Base-by-base conservation (phyloP, 805 yeast species). In the Candida orba region DNA sequence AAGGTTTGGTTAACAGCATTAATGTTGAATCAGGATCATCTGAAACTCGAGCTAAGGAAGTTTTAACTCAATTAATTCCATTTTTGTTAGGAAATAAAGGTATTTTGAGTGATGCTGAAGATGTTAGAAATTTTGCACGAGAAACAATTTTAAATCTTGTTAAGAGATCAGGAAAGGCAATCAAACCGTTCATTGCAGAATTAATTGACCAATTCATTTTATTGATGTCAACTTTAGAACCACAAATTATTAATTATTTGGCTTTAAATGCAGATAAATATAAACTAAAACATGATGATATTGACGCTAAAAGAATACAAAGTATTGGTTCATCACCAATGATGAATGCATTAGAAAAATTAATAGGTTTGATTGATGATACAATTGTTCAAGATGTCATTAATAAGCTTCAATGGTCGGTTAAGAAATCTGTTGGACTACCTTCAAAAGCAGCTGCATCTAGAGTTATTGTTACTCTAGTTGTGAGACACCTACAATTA, bases 401-500 rank as follows among this genome's bases (percentile, higher is more conserved):
- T 4, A 67, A 65, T 2, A 67, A 65, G 33, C 64, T 88, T 25
- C 73, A 74, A 20, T 56, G 63, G 18, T 75, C 87, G 2, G 75
- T 86, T 8, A 78, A 79, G 47, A 73, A 69, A 44, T 76, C 95
- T 0, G 85, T 90, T 18, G 98, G 98, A 0, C 67, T 93, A 13
- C 97, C 98, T 0, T 87, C 97, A 0, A 88, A 91, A 56, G 88
- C 85, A 0, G 87, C 90, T 22, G 89, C 91, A 0, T 77, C 95
- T 6, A 74, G 79, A 48, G 81, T 89, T 0, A 60, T 90, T 10
- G 86, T 82, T 8, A 72, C 77, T 17, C 59, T 88, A 38, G 75
- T 84, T 0, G 66, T 78, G 10, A 74, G 81, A 48, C 80, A 83
- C 52, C 67, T 78, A 0, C 56, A 60, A 8, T 47, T 65, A 13